Evolutionary conservation across 2,329 filamentous ascomycete genomes (phyloP).

Genomic region (Ophiostoma himal-ulmi): DNA sequence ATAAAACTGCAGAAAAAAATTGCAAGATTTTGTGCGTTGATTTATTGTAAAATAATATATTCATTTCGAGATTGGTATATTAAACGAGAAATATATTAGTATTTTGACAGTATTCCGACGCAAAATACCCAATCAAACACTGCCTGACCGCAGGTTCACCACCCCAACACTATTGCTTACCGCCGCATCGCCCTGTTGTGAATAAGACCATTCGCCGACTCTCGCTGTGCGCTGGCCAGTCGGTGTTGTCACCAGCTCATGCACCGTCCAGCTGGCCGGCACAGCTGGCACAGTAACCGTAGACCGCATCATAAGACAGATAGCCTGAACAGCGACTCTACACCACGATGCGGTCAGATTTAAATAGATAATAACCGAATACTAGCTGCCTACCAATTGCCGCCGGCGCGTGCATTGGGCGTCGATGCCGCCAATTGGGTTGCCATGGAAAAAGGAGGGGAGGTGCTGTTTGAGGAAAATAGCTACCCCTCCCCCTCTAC

Average conservation of each 20-base stretch:
- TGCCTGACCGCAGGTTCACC: neutral
- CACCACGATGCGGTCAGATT: neutral
- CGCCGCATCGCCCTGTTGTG: neutral
- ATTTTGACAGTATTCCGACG: neutral
- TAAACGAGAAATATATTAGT: no score
- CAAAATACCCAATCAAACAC: neutral
- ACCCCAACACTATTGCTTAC: neutral
- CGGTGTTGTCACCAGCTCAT: conserved; percentile 10
- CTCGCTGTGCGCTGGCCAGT: conserved; percentile 13
- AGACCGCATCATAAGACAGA: no score
- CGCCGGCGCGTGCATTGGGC: conserved; percentile 13
- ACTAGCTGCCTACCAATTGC: neutral
- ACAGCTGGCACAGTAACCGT: neutral
- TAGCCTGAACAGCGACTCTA: no score
- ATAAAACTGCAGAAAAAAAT: no score
- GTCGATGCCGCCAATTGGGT: conserved; percentile 12
- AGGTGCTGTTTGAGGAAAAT: neutral
- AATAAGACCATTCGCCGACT: neutral
- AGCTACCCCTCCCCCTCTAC: conserved; percentile 13
- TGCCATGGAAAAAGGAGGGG: conserved; percentile 6
- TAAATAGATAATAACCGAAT: neutral
- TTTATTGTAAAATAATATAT: no score
- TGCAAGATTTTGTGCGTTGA: no score
- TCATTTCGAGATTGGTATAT: no score
- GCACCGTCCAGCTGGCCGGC: neutral